Conservation (phyloP, 331 rosid genomes). For the Arachis monticola region DNA sequence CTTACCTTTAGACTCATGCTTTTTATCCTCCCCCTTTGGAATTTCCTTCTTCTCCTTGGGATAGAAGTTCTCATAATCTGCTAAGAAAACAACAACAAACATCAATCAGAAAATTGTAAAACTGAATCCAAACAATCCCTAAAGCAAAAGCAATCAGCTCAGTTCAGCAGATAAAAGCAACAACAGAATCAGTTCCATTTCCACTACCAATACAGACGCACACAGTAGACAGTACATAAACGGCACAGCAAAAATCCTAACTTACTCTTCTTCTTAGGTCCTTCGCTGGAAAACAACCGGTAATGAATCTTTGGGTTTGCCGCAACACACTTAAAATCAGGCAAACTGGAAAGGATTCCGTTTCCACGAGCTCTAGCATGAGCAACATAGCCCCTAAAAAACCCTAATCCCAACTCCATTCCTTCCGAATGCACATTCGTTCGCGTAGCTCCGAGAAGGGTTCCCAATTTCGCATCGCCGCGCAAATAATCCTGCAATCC, state of each 20-base stretch:
- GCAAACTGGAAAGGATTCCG: constrained; percentile 48
- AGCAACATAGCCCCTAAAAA: constrained; percentile 59
- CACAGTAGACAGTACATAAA: not conserved
- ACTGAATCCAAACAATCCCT: no score
- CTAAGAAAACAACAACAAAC: not conserved
- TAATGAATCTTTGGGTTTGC: constrained; percentile 63
- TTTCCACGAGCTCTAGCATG: constrained; percentile 45
- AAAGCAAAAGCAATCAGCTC: no score
- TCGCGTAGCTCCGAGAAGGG: constrained; percentile 39
- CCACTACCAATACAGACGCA: not conserved
- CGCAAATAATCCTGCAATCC: constrained; percentile 54
- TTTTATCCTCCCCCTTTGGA: not conserved
- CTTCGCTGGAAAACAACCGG: constrained; percentile 74
- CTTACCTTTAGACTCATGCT: not conserved
- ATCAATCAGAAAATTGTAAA: no score
- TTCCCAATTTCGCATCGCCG: constrained; percentile 56
- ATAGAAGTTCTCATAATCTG: not conserved
- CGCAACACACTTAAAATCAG: constrained; percentile 51
- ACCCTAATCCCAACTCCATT: constrained; percentile 60
- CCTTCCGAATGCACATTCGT: constrained; percentile 49
- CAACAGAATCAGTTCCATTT: constrained; percentile 18
- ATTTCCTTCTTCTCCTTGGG: no score
- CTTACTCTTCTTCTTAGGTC: constrained; percentile 91
- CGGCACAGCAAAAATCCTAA: constrained; percentile 38
- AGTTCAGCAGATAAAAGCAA: not conserved